phyloP scores from a whole-genome alignment of 176 grass and related monocot genomes.

The Oryza punctata region DNA sequence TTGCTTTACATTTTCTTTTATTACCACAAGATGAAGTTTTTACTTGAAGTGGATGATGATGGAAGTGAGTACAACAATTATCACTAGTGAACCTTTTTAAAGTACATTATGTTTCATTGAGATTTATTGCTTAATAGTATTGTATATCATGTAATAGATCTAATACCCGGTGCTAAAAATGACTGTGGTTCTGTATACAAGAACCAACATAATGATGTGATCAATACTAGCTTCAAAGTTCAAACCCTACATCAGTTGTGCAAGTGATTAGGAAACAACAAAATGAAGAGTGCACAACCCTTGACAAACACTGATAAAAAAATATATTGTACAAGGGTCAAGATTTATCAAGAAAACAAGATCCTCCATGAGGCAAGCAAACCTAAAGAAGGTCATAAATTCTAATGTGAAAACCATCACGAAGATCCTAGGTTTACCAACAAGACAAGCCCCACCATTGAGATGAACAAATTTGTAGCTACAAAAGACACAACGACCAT shows the following conservation, averaged over 20 bases:
- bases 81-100: not conserved
- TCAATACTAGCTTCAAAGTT: too few relatives aligned
- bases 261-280: too few relatives aligned
- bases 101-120: not conserved
- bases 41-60: constrained; percentile 52
- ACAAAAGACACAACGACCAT: not conserved
- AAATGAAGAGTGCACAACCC: not conserved
- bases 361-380: not conserved
- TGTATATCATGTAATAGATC: constrained; percentile 29
- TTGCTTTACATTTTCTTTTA: constrained; percentile 5
- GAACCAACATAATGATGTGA: too few relatives aligned
- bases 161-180: not conserved
- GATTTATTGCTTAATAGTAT: not conserved
- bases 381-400: too few relatives aligned
- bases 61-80: constrained; percentile 49
- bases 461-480: constrained; percentile 17
- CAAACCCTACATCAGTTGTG: too few relatives aligned
- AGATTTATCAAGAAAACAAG: not conserved
- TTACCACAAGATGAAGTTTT: constrained; percentile 22
- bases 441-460: constrained; percentile 15
- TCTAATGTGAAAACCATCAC: not conserved
- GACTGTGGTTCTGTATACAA: not conserved
- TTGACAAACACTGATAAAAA: not conserved
- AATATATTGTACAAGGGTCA: not conserved
- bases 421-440: not conserved